These are phyloP conservation scores for Verticillium nonalfalfae DNA, from an alignment of 2,329 filamentous ascomycete genomes.

Conservation along the genomic window DNA sequence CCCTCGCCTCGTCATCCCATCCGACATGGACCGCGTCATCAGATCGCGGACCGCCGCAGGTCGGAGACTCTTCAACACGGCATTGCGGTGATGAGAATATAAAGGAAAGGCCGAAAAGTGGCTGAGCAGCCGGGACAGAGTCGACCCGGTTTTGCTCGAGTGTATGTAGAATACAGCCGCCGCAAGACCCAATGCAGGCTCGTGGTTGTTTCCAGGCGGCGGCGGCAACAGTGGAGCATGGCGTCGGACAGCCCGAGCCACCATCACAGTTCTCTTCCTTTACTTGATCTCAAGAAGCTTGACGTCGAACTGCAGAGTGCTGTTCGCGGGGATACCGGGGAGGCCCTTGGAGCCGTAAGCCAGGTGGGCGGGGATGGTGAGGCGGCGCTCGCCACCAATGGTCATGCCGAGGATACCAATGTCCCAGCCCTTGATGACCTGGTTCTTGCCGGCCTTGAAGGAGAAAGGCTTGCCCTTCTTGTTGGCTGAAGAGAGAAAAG, in stretches of 20 bases:
- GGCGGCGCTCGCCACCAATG: constrained; percentile 85
- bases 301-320: constrained; percentile 85
- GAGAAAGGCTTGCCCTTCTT: constrained; percentile 98
- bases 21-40: constrained; percentile 25
- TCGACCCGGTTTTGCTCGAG: neutral
- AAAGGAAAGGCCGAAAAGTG: neutral
- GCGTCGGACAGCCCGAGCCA: neutral
- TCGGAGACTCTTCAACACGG: constrained; percentile 38
- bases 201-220: neutral
- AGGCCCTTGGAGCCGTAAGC: constrained; percentile 83
- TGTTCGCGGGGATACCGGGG: constrained; percentile 86
- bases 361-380: constrained; percentile 80
- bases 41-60: constrained; percentile 35
- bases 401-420: constrained; percentile 89
- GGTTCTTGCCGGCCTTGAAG: constrained; percentile 89
- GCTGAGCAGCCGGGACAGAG: neutral
- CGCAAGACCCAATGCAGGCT: neutral
- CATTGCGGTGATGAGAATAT: constrained; percentile 18
- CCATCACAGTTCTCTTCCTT: constrained; percentile 17
- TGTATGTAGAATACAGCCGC: constrained; percentile 1
- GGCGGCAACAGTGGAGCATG: neutral
- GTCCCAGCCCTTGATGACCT: constrained; percentile 99
- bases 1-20: constrained; percentile 44
- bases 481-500: constrained; percentile 58
- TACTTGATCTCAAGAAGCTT: constrained; percentile 82